These are phyloP conservation scores for Fusarium nisikadoi DNA, from an alignment of 2,329 filamentous ascomycete genomes.

Conservation along the genomic window DNA sequence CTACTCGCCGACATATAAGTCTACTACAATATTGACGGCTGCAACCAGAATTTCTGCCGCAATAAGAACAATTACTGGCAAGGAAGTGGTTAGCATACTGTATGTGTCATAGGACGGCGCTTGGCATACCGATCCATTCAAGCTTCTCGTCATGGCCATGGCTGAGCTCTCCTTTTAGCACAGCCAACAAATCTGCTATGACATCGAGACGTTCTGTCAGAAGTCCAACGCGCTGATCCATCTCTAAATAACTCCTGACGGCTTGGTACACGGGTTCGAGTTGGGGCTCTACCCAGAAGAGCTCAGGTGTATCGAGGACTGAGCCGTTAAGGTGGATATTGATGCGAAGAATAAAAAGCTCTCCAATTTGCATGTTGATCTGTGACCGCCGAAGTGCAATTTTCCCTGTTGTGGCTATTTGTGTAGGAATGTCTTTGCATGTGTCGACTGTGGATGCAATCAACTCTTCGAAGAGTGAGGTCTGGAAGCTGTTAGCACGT, in stretches of 20 bases:
- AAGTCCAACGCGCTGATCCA: slow-evolving; percentile 93
- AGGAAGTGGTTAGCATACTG: slow-evolving; percentile 23
- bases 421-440: slow-evolving; percentile 91
- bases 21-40: slow-evolving; percentile 93
- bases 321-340: slow-evolving; percentile 98
- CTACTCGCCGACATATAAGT: slow-evolving; percentile 73
- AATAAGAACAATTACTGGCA: slow-evolving; percentile 88
- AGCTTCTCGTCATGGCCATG: slow-evolving; percentile 91
- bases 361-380: slow-evolving; percentile 99
- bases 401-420: slow-evolving; percentile 92
- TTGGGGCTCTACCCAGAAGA: slow-evolving; percentile 98
- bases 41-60: slow-evolving; percentile 95
- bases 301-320: slow-evolving; percentile 93
- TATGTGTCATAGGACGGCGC: background rate
- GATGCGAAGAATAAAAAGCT: slow-evolving; percentile 96
- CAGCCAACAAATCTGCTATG: slow-evolving; percentile 90
- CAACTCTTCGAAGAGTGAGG: slow-evolving; percentile 94
- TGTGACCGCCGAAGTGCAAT: slow-evolving; percentile 87
- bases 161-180: slow-evolving; percentile 94
- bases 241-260: slow-evolving; percentile 94
- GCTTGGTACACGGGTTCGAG: slow-evolving; percentile 96
- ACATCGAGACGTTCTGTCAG: slow-evolving; percentile 88
- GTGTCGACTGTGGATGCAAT: slow-evolving; percentile 93
- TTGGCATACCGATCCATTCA: slow-evolving; percentile 83
- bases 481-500: slow-evolving; percentile 60